A percentile compares a stretch with the other conserved stretches of the same genome.
Conservation (phyloP, 1,284 basidiomycete species). For the Rhodotorula sp. region DNA sequence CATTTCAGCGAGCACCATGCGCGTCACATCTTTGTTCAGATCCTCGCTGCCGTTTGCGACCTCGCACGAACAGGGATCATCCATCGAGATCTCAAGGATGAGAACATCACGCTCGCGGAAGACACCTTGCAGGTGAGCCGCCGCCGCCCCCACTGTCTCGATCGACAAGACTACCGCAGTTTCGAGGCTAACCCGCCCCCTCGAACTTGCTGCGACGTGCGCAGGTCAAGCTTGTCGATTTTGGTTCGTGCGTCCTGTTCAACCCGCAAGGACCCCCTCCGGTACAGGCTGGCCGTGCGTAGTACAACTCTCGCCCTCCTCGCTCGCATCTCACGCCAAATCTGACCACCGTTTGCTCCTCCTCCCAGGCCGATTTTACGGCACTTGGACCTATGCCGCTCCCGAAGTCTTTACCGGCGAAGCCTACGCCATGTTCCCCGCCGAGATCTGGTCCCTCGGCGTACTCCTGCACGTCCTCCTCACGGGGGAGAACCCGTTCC, state of each 20-base stretch:
- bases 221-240: slow-evolving; percentile 85
- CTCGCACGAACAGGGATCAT: slow-evolving; percentile 46
- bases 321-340: slow-evolving; percentile 1
- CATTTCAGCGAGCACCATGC: slow-evolving; percentile 72
- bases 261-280: slow-evolving; percentile 53
- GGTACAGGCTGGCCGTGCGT: slow-evolving; percentile 14
- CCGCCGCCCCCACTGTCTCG: too few relatives aligned
- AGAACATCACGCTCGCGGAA: slow-evolving; percentile 56
- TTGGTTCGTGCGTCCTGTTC: slow-evolving; percentile 76
- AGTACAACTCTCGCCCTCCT: slow-evolving; percentile 16
- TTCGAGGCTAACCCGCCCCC: too few relatives aligned
- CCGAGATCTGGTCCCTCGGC: slow-evolving; percentile 86
- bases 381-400: slow-evolving; percentile 66
- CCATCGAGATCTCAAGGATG: slow-evolving; percentile 51
- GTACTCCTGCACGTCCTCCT: slow-evolving; percentile 80
- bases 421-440: slow-evolving; percentile 63
- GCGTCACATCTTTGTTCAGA: slow-evolving; percentile 48
- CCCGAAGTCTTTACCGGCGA: slow-evolving; percentile 74
- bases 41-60: slow-evolving; percentile 47
- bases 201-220: too few relatives aligned
- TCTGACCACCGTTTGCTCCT: slow-evolving; percentile 43
- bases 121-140: slow-evolving; percentile 13
- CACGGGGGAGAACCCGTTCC: slow-evolving; percentile 77
- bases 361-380: slow-evolving; percentile 60
- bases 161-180: background rate